Conservation (phyloP, 2,329 filamentous ascomycete genomes). For the Ophiostoma ips region DNA sequence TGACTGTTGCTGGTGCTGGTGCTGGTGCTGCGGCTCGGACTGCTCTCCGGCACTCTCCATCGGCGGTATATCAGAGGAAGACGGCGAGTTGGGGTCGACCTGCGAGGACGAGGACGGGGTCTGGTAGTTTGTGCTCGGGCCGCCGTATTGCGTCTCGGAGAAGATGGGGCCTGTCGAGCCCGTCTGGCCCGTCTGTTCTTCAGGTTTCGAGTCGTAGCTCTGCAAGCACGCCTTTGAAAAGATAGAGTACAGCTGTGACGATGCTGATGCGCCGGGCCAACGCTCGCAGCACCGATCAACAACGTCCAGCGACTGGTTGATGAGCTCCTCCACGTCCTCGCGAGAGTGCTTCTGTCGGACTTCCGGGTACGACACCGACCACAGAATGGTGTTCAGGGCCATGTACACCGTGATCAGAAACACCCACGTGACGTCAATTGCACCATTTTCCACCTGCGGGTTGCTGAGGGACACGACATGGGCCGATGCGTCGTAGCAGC, state of each 20-base stretch:
- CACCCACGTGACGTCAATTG: constrained; percentile 84
- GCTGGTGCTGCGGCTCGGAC: constrained; percentile 9
- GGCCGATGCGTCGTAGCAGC: constrained; percentile 70
- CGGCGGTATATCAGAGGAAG: constrained; percentile 25
- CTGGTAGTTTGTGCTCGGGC: constrained; percentile 20
- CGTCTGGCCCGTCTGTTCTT: constrained; percentile 17
- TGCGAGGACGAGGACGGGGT: constrained; percentile 36
- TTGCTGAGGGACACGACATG: constrained; percentile 71
- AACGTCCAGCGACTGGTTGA: constrained; percentile 62
- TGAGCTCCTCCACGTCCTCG: constrained; percentile 62
- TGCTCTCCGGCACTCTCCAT: constrained; percentile 10
- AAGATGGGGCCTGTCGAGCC: constrained; percentile 12
- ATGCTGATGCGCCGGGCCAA: constrained; percentile 82
- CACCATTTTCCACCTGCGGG: constrained; percentile 61
- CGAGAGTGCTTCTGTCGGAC: constrained; percentile 59
- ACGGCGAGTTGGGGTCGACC: constrained; percentile 34
- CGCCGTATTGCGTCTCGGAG: constrained; percentile 11
- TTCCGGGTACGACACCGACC: constrained; percentile 78
- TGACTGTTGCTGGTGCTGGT: constrained; percentile 15
- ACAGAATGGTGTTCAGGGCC: constrained; percentile 80
- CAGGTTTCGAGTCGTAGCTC: constrained; percentile 58
- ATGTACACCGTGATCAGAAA: constrained; percentile 84
- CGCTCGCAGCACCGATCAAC: constrained; percentile 69
- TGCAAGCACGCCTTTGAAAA: constrained; percentile 76
- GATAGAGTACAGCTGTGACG: constrained; percentile 73